These are phyloP conservation scores for Candida tetrigidarum DNA, from an alignment of 1,139 yeast genomes.

Conservation along the genomic window DNA sequence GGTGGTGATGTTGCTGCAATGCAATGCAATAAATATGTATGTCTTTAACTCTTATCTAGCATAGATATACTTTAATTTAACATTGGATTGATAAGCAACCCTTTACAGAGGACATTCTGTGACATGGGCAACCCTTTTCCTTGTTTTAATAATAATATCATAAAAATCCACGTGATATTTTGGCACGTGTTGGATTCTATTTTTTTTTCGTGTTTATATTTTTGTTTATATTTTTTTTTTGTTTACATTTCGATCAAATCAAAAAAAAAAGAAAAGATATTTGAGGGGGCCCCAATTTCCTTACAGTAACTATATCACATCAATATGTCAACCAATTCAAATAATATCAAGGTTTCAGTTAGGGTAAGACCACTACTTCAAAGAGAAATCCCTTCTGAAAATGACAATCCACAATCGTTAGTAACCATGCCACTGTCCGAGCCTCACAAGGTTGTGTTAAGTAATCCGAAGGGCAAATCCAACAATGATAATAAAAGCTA, in stretches of 20 bases:
- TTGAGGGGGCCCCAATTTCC: background rate
- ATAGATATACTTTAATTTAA: too few relatives aligned
- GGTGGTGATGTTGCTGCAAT: too few relatives aligned
- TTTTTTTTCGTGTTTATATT: background rate
- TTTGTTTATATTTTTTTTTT: constrained; percentile 1
- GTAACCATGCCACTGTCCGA: constrained; percentile 36
- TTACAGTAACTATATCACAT: background rate
- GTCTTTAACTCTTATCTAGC: too few relatives aligned
- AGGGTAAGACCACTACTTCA: constrained; percentile 49
- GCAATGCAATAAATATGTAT: too few relatives aligned
- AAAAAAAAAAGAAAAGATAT: background rate
- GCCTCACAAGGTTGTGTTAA: constrained; percentile 24
- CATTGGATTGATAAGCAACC: too few relatives aligned
- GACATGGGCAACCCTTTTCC: too few relatives aligned
- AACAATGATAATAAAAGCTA: constrained; percentile 38
- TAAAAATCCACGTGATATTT: background rate
- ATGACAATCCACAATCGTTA: constrained; percentile 20
- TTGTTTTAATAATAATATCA: background rate
- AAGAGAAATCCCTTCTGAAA: constrained; percentile 29
- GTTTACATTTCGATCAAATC: constrained; percentile 8
- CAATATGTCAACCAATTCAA: constrained; percentile 9
- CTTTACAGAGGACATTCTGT: too few relatives aligned
- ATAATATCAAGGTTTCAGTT: constrained; percentile 47
- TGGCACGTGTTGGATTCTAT: background rate
- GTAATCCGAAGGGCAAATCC: constrained; percentile 21